Base-by-base conservation (phyloP, 768 basidiomycete species). In the Strobilomyces dryophilus region DNA sequence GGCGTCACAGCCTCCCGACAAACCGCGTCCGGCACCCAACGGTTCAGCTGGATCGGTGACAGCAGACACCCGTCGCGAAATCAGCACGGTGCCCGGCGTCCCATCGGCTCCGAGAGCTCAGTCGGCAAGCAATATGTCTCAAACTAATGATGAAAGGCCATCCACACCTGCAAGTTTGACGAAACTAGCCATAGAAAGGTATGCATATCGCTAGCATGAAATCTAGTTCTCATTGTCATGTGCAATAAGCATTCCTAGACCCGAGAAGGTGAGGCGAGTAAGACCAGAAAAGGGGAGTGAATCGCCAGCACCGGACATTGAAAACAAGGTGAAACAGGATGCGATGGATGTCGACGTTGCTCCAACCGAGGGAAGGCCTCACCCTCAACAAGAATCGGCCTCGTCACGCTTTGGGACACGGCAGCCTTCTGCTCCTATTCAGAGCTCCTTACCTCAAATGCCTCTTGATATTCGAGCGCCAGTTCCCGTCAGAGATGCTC, bases 261-360 rank as follows among this genome's bases (percentile, higher is more conserved):
- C 88, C n/a, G 87, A 89, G 64, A 86, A 88, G 32, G 85, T 90
- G 53, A 87, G 82, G 67, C 76, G 88, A 20, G 70, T 80, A 20
- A 62, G 74, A 35, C 63, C 63, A 18, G 75, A 76, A 31, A 67
- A 63, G 45, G 70, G 69, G 42, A 69, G 71, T 8, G 71, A 71
- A 34, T 70, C 73, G 8, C 73, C 73, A 4, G 65, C 59, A 3
- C 66, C 66, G 9, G 69, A 74, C n/a, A 55, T 59, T 27, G 65
- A 70, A 21, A 65, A 47, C 52, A 64, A 56, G 45, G 39, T 44
- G 14, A 67, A 66, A 51, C 48, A 61, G 2, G 72, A 73, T 42
- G 47, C 53, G 1, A 76, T 75, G 75, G 73, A 74, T 37, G 52
- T 73, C 17, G 75, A 76, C 43, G 9, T 35, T 27, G 20, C 34